Evolutionary conservation across 164 flowering plant genomes (phyloP), one percentile per base, ranked within the genome.

Genomic region (Akebia trifoliata): DNA sequence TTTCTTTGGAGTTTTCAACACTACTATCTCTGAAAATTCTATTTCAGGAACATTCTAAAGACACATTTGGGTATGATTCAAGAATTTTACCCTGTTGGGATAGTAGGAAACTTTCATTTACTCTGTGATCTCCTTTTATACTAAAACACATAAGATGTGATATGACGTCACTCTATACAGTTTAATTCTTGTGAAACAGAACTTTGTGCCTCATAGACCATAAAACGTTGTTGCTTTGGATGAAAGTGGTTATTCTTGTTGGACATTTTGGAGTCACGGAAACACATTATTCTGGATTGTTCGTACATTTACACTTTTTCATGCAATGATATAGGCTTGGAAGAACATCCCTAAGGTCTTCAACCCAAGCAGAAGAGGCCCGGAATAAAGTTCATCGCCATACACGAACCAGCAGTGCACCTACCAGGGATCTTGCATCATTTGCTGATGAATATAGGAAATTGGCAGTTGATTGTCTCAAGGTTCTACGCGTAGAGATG

Each of bases 401-500:
- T 68, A 54, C 62, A 36, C 79, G 74, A 66, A 73, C 73, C 44
- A 75, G 64, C 36, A 77, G 85, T 74, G 68, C 73, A 24, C 71
- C 81, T 56, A 22, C 76, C 28, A 81, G 72, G 76, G 84, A 81
- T 74, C 78, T 94, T 57, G 77, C 79, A 50, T 86, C 96, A 67
- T 92, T 85, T 76, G 91, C 99, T 26, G 89, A 90, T 39, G 99
- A 94, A 43, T 94, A 94, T 50, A 79, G 95, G 72, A 86, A 72
- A 71, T 61, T 94, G 60, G 87, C 99, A 38, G 75, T 84, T 75
- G 99, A 94, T 66, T 94, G 97, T 76, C 82, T 94, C 1, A 94
- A 88, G 76, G 97, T 90, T 64, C 71, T 94, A 57, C 99, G 97
- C 40, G 71, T 90, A 14, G 99, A 94, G 81, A 90, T 90, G 95